Conservation (phyloP, 441 rosid genomes). For the Metrosideros polymorpha region DNA sequence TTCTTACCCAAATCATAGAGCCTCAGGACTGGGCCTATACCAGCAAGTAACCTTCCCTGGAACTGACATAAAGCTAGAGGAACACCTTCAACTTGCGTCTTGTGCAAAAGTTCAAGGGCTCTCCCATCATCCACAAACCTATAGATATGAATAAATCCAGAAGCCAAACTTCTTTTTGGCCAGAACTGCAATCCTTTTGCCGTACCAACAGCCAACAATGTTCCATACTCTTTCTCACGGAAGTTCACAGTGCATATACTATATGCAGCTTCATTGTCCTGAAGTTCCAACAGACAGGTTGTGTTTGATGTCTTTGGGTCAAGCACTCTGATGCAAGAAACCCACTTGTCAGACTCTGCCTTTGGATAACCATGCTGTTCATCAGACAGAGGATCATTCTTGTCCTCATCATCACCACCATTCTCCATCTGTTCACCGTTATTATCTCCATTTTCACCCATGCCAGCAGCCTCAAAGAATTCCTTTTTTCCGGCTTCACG, state of each 20-base stretch:
- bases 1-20: conserved; percentile 89
- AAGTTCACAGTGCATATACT: conserved; percentile 87
- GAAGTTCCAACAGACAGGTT: conserved; percentile 94
- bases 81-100: conserved; percentile 94
- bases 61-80: conserved; percentile 87
- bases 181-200: conserved; percentile 88
- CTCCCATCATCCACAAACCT: conserved; percentile 88
- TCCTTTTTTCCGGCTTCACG: conserved; percentile 93
- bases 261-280: conserved; percentile 94
- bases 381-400: conserved; percentile 81
- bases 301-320: conserved; percentile 81
- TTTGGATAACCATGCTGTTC: conserved; percentile 98
- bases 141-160: conserved; percentile 82
- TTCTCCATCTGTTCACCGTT: conserved; percentile 64
- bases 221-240: conserved; percentile 90
- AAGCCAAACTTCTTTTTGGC: conserved; percentile 54
- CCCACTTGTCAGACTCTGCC: conserved; percentile 88
- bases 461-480: conserved; percentile 72
- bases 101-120: conserved; percentile 82
- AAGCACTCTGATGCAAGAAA: conserved; percentile 92
- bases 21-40: conserved; percentile 83
- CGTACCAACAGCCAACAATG: conserved; percentile 91
- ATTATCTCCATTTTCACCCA: conserved; percentile 71
- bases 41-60: conserved; percentile 88
- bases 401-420: conserved; percentile 81